Evolutionary conservation across 2,329 filamentous ascomycete genomes (phyloP).

Genomic region (Nigrospora sphaerica): DNA sequence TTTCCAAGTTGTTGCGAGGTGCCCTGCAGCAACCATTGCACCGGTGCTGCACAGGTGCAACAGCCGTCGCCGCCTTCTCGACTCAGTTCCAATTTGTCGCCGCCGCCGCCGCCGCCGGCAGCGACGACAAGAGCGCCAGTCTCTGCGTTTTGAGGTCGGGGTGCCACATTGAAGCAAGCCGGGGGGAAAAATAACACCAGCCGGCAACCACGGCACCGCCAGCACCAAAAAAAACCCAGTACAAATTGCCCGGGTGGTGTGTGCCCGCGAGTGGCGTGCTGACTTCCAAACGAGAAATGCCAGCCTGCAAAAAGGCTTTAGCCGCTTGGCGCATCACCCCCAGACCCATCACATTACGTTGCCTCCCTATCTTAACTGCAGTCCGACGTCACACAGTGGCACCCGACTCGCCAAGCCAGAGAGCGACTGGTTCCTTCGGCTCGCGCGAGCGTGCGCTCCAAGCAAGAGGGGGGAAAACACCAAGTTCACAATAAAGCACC

Average conservation of each 20-base stretch:
- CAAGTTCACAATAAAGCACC: background rate
- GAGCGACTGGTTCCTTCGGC: background rate
- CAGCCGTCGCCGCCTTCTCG: too few species aligned
- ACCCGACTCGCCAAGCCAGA: background rate
- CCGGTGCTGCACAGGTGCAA: too few species aligned
- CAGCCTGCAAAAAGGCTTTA: background rate
- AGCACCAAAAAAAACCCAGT: background rate
- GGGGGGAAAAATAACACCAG: background rate
- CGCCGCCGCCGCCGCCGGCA: too few species aligned
- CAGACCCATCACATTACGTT: constrained; percentile 1
- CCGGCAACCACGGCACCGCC: background rate
- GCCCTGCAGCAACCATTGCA: too few species aligned
- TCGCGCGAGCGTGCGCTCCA: background rate
- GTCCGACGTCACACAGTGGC: background rate
- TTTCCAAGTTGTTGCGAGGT: too few species aligned
- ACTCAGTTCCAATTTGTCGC: too few species aligned
- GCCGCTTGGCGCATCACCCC: background rate
- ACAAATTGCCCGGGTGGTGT: background rate
- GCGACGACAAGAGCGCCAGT: too few species aligned
- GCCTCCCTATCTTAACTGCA: background rate
- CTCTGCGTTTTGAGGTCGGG: too few species aligned
- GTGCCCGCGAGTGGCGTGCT: background rate
- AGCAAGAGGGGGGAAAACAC: background rate
- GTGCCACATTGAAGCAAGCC: too few species aligned
- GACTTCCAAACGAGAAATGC: background rate